Evolutionary conservation across 768 basidiomycete genomes (phyloP), one percentile per base, ranked within the genome.

Genomic region (Kwoniella sp.): DNA sequence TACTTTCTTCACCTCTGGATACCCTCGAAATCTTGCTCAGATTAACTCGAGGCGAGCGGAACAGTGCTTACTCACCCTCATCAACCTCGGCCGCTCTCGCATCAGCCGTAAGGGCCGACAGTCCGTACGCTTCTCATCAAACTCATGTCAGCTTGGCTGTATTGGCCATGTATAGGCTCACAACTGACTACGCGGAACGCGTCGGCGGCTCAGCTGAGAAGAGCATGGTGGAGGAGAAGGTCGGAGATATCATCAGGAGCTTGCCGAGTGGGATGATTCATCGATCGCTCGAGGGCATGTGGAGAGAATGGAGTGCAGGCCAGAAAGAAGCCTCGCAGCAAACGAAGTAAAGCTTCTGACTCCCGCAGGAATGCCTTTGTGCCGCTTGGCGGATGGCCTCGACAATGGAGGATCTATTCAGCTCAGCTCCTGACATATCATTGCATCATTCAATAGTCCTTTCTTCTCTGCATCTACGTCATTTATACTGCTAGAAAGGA

Each of bases 121-220:
- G 91, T 2, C 86, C 90, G 13, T 91, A 92, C 73, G 88, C 87
- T 21, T 83, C 86, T 44, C 91, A 94, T 72, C 95, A 99, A 81
- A 97, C 93, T 0, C 93, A 94, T 69, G 90, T 95, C 24, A 91
- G 91, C 9, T 85, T 98, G 30, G 93, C 94, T 9, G 90, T 98
- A 12, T 83, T 98, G 55, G 92, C 93, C 15, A 86, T 98, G 79
- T 92, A 92, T 82, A 85, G 90, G 25, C 86, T 97, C 83, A 83
- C 89, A 6, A 82, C 88, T 54, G 91, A 92, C 68, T 92, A 88
- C 76, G 92, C 92, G 6, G 83, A 84, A 76, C 88, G 87, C 74
- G 88, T 88, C 1, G 81, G 81, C 1, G 21, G 22, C 9, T 37
- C n/a, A 21, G 78, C 79, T 17, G 69, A 75, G 33, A 51, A 57